Evolutionary conservation across 2,329 filamentous ascomycete species (phyloP), one percentile per base, ranked within the genome.

Genomic region (Fusarium brachygibbosum): DNA sequence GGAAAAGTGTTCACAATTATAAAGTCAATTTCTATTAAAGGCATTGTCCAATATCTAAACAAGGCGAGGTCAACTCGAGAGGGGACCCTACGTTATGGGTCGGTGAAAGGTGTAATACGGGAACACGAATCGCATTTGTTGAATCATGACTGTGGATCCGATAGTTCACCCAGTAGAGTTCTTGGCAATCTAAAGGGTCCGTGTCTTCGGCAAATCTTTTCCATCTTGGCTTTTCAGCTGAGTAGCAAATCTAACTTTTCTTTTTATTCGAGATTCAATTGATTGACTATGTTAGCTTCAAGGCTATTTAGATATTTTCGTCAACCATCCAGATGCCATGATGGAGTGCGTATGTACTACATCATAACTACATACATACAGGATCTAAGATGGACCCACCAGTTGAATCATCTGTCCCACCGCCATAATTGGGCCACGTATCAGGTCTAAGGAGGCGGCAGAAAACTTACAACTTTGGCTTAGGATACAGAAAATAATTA

Each of bases 11-110:
- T 13, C 4, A 14, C 14, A 4, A 17, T 17, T 19, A 8, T 7
- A 44, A 17, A 23, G 3, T 17, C 9, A 7, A 21, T 2, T 28
- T 6, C 11, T 29, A 8, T 14, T 8, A 19, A 6, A 29, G 29
- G 10, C 41, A 44, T n/a, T 19, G 11, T 3, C 25, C 14, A 17
- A 35, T 17, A 29, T 19, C 10, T 25, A 29, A 4, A 28, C 7
- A 19, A 19, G 32, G 17, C 14, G 21, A 9, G 31, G 17, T 35
- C 31, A 28, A 10, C 13, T 6, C 23, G 25, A 19, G n/a, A n/a
- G n/a, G n/a, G 46, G 13, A 37, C 46, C 46, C 46, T 19, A 32
- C 46, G 17, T 19, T 25, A 31, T 31, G 21, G 46, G 31, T 35
- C 32, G 6, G 4, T 19, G 13, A 44, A 37, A n/a, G n/a, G n/a